Evolutionary conservation across 371 early-diverging fungal species (phyloP).

Genomic region (Sporodiniella umbellata): DNA sequence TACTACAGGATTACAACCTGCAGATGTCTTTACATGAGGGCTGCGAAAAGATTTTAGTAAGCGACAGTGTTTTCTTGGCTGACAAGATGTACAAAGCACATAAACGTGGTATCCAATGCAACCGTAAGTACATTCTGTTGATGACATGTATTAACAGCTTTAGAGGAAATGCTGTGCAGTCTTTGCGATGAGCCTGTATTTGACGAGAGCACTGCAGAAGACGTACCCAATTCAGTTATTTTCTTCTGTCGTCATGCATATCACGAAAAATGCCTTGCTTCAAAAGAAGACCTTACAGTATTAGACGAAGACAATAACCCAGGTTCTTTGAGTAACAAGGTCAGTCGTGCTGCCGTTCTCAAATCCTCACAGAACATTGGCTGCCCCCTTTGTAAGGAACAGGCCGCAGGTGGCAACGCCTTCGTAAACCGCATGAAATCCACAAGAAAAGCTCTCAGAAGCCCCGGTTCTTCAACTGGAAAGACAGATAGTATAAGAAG

Average conservation of each 20-base stretch:
- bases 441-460: conserved; percentile 14
- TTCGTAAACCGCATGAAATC: conserved; percentile 51
- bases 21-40: conserved; percentile 84
- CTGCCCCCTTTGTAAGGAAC: conserved; percentile 58
- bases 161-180: conserved; percentile 60
- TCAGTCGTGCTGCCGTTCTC: conserved; percentile 53
- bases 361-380: conserved; percentile 48
- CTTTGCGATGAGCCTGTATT: conserved; percentile 62
- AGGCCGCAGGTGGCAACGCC: conserved; percentile 49
- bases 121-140: conserved; percentile 25
- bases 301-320: conserved; percentile 14
- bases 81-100: conserved; percentile 72
- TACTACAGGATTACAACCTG: conserved; percentile 87
- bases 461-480: no score
- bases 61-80: conserved; percentile 79
- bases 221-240: conserved; percentile 45
- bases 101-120: conserved; percentile 62
- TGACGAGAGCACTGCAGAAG: conserved; percentile 31
- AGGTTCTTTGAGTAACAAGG: conserved; percentile 42
- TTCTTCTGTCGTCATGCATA: conserved; percentile 79
- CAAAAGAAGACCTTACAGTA: conserved; percentile 3
- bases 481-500: conserved; percentile 35
- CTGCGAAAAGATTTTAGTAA: conserved; percentile 80
- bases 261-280: conserved; percentile 65
- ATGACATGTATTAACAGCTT: background rate